A percentile compares a stretch with the other conserved stretches of the same genome.
These are phyloP conservation scores for Singerocomus inundabilis DNA, from an alignment of 1,284 basidiomycete species.

Conservation along the genomic window DNA sequence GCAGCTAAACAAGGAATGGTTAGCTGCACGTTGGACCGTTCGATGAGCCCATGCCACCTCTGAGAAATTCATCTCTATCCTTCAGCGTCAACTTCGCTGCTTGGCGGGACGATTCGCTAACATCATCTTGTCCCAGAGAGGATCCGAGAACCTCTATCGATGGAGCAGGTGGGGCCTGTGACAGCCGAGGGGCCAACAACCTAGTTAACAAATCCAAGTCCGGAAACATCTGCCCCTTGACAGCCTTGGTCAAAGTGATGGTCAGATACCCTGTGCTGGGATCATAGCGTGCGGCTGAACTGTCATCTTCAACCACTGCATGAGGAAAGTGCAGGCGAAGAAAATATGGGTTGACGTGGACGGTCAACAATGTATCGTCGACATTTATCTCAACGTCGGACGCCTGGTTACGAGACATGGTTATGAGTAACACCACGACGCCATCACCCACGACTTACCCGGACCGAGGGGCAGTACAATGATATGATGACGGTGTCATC, in stretches of 20 bases:
- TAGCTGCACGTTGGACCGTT: constrained; percentile 1
- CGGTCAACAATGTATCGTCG: constrained; percentile 65
- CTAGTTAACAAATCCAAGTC: constrained; percentile 76
- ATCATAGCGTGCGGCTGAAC: constrained; percentile 70
- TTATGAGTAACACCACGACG: constrained; percentile 19
- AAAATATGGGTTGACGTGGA: constrained; percentile 80
- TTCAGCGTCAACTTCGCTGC: constrained; percentile 48
- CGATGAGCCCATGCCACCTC: constrained; percentile 44
- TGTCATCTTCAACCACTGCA: constrained; percentile 63
- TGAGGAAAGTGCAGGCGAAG: constrained; percentile 72
- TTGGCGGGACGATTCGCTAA: constrained; percentile 42
- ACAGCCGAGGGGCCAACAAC: constrained; percentile 63
- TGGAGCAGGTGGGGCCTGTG: constrained; percentile 39
- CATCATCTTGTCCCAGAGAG: constrained; percentile 28
- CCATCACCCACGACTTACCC: constrained; percentile 48
- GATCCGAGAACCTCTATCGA: constrained; percentile 61
- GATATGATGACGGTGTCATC: constrained; percentile 54
- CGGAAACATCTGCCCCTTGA: constrained; percentile 61
- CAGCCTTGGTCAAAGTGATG: constrained; percentile 66
- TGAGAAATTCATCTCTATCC: constrained; percentile 50
- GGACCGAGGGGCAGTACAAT: constrained; percentile 74
- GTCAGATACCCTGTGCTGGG: constrained; percentile 68
- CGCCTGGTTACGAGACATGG: constrained; percentile 45
- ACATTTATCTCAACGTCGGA: constrained; percentile 76
- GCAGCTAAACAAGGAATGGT: constrained; percentile 47